Evolutionary conservation across 768 basidiomycete species (phyloP).

Genomic region (Goffeauzyma gilvescens): DNA sequence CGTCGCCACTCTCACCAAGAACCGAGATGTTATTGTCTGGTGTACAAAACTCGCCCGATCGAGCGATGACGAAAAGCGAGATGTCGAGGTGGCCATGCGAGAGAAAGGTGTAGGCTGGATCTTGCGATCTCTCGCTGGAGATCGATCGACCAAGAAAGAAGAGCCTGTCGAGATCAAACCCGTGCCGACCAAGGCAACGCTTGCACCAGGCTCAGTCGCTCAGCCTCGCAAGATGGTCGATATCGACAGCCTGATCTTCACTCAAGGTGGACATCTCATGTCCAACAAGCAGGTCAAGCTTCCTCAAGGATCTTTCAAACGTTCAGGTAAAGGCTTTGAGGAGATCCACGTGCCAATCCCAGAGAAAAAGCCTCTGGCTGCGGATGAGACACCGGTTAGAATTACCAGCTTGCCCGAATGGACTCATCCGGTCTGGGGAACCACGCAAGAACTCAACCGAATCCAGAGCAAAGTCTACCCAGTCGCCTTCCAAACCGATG

Average conservation of each 20-base stretch:
- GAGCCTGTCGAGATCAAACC: slow-evolving; percentile 49
- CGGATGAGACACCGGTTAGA: slow-evolving; percentile 41
- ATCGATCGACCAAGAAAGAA: slow-evolving; percentile 42
- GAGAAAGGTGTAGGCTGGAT: slow-evolving; percentile 97
- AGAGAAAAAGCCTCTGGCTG: slow-evolving; percentile 48
- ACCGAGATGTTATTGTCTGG: slow-evolving; percentile 92
- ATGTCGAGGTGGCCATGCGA: slow-evolving; percentile 93
- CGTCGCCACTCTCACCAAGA: slow-evolving; percentile 76
- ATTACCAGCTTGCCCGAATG: slow-evolving; percentile 59
- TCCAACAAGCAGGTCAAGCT: slow-evolving; percentile 96
- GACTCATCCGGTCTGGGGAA: slow-evolving; percentile 63
- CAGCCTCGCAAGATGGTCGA: slow-evolving; percentile 74
- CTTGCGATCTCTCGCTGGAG: slow-evolving; percentile 65
- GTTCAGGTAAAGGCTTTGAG: slow-evolving; percentile 86
- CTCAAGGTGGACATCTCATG: slow-evolving; percentile 91
- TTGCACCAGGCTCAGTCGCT: slow-evolving; percentile 62
- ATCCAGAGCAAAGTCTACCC: slow-evolving; percentile 88
- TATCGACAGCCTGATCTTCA: slow-evolving; percentile 85
- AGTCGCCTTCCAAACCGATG: slow-evolving; percentile 70
- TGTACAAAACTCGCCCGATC: slow-evolving; percentile 87
- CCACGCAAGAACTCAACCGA: slow-evolving; percentile 55
- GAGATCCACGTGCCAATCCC: slow-evolving; percentile 94
- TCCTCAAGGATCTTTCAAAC: slow-evolving; percentile 93
- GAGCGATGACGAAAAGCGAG: slow-evolving; percentile 68
- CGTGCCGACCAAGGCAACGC: slow-evolving; percentile 65